phyloP scores from a whole-genome alignment of 1,284 basidiomycete genomes.

The Tetrapyrgos nigripes region DNA sequence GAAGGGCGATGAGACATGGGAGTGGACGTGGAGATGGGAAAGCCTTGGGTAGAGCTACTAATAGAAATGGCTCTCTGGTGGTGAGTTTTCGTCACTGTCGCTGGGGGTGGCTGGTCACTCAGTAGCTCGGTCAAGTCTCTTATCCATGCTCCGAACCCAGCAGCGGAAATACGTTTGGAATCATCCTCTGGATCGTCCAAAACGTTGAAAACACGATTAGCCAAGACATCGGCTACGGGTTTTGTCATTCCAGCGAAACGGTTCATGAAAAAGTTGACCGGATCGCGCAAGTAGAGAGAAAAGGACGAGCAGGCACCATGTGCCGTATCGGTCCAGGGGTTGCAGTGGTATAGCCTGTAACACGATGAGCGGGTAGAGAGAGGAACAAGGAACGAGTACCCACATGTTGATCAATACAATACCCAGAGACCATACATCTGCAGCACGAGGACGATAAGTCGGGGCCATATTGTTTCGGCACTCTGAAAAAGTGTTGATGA shows the following conservation, averaged over 20 bases:
- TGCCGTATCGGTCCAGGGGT: slow-evolving; percentile 96
- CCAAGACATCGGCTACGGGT: slow-evolving; percentile 87
- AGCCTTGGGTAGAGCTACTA: slow-evolving; percentile 63
- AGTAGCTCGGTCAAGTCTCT: slow-evolving; percentile 80
- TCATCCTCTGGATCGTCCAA: slow-evolving; percentile 65
- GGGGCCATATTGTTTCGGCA: slow-evolving; percentile 97
- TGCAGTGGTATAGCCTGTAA: slow-evolving; percentile 92
- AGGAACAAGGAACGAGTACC: slow-evolving; percentile 31
- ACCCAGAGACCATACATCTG: slow-evolving; percentile 98
- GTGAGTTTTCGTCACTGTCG: slow-evolving; percentile 42
- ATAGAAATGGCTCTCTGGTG: slow-evolving; percentile 60
- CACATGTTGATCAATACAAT: slow-evolving; percentile 98
- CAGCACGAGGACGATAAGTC: slow-evolving; percentile 91
- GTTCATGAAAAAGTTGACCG: slow-evolving; percentile 85
- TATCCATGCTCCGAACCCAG: slow-evolving; percentile 89
- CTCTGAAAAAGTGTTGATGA: slow-evolving; percentile 69
- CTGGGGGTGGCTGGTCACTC: slow-evolving; percentile 37
- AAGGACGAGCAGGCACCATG: slow-evolving; percentile 84
- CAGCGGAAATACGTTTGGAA: slow-evolving; percentile 73
- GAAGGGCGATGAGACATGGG: slow-evolving; percentile 74
- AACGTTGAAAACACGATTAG: slow-evolving; percentile 87
- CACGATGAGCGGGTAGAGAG: background rate
- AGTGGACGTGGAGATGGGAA: slow-evolving; percentile 63
- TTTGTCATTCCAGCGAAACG: slow-evolving; percentile 94
- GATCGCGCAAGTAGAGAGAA: slow-evolving; percentile 80